phyloP scores from a whole-genome alignment of 305 asterid species.

The Galium porrigens region DNA sequence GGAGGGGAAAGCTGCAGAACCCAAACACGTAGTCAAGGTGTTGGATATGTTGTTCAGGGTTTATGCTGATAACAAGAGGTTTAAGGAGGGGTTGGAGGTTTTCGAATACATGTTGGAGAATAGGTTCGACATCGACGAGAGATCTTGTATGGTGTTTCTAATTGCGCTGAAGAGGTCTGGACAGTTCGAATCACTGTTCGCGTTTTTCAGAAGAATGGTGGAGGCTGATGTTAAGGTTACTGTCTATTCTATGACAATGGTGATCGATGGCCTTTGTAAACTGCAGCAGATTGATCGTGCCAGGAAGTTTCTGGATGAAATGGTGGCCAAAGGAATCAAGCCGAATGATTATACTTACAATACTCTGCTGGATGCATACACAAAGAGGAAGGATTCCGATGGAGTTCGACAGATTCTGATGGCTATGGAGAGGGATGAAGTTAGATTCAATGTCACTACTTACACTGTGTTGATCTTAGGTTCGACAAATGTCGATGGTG shows the following conservation, averaged over 20 bases:
- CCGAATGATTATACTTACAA: conserved; percentile 52
- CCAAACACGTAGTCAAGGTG: conserved; percentile 27
- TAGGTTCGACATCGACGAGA: conserved; percentile 46
- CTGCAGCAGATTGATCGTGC: conserved; percentile 39
- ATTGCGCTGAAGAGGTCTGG: conserved; percentile 35
- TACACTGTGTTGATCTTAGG: conserved; percentile 44
- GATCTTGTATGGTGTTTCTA: conserved; percentile 63
- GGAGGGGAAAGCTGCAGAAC: conserved; percentile 19
- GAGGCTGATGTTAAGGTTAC: conserved; percentile 42
- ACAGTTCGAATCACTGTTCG: conserved; percentile 27
- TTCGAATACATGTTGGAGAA: conserved; percentile 45
- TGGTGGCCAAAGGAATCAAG: conserved; percentile 35
- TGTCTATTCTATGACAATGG: conserved; percentile 57
- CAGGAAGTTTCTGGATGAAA: conserved; percentile 28
- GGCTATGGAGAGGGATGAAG: conserved; percentile 47
- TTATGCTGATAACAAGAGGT: conserved; percentile 39
- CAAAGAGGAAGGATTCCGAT: conserved; percentile 31
- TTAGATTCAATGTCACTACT: conserved; percentile 41
- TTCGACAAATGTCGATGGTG: conserved; percentile 30
- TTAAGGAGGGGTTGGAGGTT: conserved; percentile 45
- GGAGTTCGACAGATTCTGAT: conserved; percentile 32
- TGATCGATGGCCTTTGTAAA: conserved; percentile 44
- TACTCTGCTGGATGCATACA: conserved; percentile 44
- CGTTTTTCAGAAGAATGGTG: conserved; percentile 46
- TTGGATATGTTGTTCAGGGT: conserved; percentile 67